A percentile compares a stretch with the other conserved stretches of the same genome.
These are phyloP conservation scores for Trametes cubensis DNA, from an alignment of 768 basidiomycete species.

Conservation along the genomic window DNA sequence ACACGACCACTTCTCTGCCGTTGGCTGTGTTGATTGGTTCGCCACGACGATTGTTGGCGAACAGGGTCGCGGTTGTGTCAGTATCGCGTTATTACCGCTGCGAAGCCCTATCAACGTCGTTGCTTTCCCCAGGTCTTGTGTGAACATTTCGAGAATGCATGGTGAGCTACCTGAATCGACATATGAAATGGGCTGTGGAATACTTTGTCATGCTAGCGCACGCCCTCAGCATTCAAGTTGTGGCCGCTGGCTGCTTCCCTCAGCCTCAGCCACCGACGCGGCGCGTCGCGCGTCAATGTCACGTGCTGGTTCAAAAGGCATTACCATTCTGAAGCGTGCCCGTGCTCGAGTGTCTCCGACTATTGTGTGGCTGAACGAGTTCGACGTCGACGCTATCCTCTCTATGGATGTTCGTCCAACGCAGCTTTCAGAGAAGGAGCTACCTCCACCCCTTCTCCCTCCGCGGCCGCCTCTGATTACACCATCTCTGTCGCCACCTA, in stretches of 20 bases:
- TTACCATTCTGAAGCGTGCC: neutral
- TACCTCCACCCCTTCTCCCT: neutral
- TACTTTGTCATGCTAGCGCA: too few relatives aligned
- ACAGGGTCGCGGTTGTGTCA: neutral
- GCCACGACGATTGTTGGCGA: too few relatives aligned
- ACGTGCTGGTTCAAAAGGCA: slow-evolving; percentile 19
- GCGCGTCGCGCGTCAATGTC: slow-evolving; percentile 11
- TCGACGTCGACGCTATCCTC: slow-evolving; percentile 7
- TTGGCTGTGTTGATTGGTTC: neutral
- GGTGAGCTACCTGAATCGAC: too few relatives aligned
- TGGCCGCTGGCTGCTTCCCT: neutral
- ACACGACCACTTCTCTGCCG: slow-evolving; percentile 17
- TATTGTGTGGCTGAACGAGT: neutral
- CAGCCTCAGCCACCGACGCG: slow-evolving; percentile 4
- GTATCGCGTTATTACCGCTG: neutral
- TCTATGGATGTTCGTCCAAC: slow-evolving; percentile 17
- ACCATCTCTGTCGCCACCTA: slow-evolving; percentile 57
- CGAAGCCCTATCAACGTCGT: too few relatives aligned
- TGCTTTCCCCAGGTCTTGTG: too few relatives aligned
- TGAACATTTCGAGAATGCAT: too few relatives aligned
- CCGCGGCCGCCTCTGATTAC: slow-evolving; percentile 43
- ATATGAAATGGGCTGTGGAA: too few relatives aligned
- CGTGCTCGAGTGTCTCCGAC: slow-evolving; percentile 1
- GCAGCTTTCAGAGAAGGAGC: slow-evolving; percentile 7
- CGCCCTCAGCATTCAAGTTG: too few relatives aligned